Base-by-base conservation (phyloP, 768 basidiomycete species). In the Agaricus blazei region DNA sequence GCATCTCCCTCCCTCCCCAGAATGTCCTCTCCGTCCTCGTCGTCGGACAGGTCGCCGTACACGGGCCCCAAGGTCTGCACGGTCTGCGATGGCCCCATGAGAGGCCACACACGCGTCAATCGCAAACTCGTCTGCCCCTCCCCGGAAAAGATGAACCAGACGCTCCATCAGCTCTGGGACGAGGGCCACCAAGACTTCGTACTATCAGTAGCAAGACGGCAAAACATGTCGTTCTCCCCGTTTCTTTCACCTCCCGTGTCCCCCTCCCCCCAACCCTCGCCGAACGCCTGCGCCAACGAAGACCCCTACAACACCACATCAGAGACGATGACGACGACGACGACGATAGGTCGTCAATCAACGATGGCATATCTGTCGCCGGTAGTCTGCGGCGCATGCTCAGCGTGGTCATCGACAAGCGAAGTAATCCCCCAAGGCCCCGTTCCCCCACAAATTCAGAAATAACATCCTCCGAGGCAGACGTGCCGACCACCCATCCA, bases 181-280 rank as follows among this genome's bases (percentile, higher is more conserved):
- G 52, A 54, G 36, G 52, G 52, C 34, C 52, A 54, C 45, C 52
- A 43, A 27, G 52, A 40, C 7, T 54, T 54, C 19, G 52, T 54
- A 45, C 36, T 26, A 9, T 31, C 34, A 14, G 40, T 47, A 12
- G 19, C 27, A 8, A 29, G 12, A 26, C 46, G 26, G 27, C 43
- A 38, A 8, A 36, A 31, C 6, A 54, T 53, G 8, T 7, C 52
- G 12, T 23, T 45, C 9, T 15, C 37, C 38, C 34, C 34, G n/a
- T 41, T 44, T 11, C 45, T 36, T 15, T 45, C 42, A 12, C 52
- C 34, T 9, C 52, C 44, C 15, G n/a, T 37, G 24, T 46, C 52
- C 19, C 45, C 52, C 15, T 31, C 23, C 26, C 36, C 11, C 26
- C 52, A 47, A 19, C 45, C 9, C 51, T 43, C 28, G 27, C 31